Base-by-base conservation (phyloP, 441 rosid genomes). In the Corymbia citriodora region DNA sequence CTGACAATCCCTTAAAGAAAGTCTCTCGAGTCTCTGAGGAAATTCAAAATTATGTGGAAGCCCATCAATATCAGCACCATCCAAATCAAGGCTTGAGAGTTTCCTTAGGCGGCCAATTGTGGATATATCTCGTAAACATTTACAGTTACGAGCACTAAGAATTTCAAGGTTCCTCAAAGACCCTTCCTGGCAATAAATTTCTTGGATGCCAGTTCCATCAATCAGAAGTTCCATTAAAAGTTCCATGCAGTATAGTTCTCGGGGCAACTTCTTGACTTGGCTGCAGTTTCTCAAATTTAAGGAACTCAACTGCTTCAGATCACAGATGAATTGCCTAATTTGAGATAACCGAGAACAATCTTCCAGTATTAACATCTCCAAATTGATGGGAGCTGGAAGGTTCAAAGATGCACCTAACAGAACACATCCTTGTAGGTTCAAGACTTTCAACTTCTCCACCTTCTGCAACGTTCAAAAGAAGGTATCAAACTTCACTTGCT, bases 311-410 rank as follows among this genome's bases (percentile, higher is more conserved):
- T 7, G 4, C 81, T 55, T 3, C 5, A 88, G 10, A 16, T 23
- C 8, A 12, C 23, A 21, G 15, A 90, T 88, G 19, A 89, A 87
- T 55, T 23, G 4, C 82, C 61, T n/a, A 21, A 90, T 50, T 49
- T 6, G n/a, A 74, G 19, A 11, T 0, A 90, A 2, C 25, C 2
- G 27, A 12, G 29, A 10, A 52, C 91, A 88, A 25, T 61, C 89
- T 59, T 81, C 88, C 63, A 88, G 27, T n/a, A 79, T 81, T 89
- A 90, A n/a, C 2, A 68, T 74, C 87, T 90, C 91, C 17, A 90
- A 55, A 2, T 45, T 19, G 31, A 3, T 15, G 2, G 45, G 82
- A 53, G 45, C 57, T 11, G 5, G 82, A 16, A 88, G 33, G 2
- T 88, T 2, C 3, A 89, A 89, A 0, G 68, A 72, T 59, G 7